phyloP scores from a whole-genome alignment of 768 basidiomycete species.

The Hygrophoropsis aurantiaca region DNA sequence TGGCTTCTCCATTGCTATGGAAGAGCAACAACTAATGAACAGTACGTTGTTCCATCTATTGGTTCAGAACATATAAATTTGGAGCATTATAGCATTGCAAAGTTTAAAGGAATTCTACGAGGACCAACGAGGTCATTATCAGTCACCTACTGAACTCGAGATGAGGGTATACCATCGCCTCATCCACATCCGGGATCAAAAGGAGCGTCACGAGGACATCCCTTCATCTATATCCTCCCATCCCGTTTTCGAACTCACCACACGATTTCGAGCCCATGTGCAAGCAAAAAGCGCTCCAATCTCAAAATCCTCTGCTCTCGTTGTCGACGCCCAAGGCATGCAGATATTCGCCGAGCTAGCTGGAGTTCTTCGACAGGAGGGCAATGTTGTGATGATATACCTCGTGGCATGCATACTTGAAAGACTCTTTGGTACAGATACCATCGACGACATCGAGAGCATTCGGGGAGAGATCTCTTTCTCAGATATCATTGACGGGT shows the following conservation, averaged over 20 bases:
- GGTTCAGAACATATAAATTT: slow-evolving; percentile 1
- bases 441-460: slow-evolving; percentile 72
- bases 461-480: slow-evolving; percentile 58
- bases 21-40: slow-evolving; percentile 90
- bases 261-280: slow-evolving; percentile 75
- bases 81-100: slow-evolving; percentile 66
- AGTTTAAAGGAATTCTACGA: slow-evolving; percentile 93
- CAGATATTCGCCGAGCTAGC: slow-evolving; percentile 62
- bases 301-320: slow-evolving; percentile 59
- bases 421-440: slow-evolving; percentile 78
- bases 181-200: slow-evolving; percentile 85
- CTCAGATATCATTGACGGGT: slow-evolving; percentile 72
- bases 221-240: slow-evolving; percentile 64
- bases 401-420: slow-evolving; percentile 89
- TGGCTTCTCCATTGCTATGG: slow-evolving; percentile 65
- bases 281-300: slow-evolving; percentile 79
- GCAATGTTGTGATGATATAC: slow-evolving; percentile 72
- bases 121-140: slow-evolving; percentile 66
- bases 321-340: slow-evolving; percentile 69
- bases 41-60: slow-evolving; percentile 48
- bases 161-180: slow-evolving; percentile 95
- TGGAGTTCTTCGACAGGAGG: slow-evolving; percentile 60
- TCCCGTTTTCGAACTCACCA: slow-evolving; percentile 81
- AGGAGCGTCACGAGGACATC: slow-evolving; percentile 71
- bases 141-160: slow-evolving; percentile 86